These are phyloP conservation scores for Aspergillus homomorphus DNA, from an alignment of 495 filamentous ascomycete genomes.

Conservation along the genomic window DNA sequence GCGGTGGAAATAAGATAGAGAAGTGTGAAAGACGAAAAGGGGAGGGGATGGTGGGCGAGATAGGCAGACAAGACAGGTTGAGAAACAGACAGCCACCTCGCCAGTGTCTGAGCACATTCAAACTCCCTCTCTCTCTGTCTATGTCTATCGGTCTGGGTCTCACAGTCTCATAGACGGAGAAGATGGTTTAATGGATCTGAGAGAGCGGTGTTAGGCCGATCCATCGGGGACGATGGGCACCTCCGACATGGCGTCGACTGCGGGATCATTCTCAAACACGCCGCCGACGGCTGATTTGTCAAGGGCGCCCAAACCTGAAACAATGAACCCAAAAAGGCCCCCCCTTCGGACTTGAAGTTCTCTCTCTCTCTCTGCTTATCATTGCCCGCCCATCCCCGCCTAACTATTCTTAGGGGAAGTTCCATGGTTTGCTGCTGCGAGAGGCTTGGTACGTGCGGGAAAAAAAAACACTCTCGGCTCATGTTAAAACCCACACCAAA, in stretches of 20 bases:
- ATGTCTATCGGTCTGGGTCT: background rate
- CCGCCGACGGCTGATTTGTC: constrained; percentile 13
- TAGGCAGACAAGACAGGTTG: background rate
- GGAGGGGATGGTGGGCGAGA: background rate
- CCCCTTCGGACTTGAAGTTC: background rate
- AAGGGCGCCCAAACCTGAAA: constrained; percentile 13
- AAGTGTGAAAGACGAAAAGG: background rate
- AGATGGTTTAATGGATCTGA: constrained; percentile 3
- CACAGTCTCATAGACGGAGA: background rate
- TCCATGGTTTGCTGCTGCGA: background rate
- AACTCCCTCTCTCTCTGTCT: background rate
- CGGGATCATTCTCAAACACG: constrained; percentile 15
- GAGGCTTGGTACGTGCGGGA: background rate
- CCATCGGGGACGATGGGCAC: constrained; percentile 11
- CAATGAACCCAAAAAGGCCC: constrained; percentile 6
- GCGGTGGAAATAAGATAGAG: background rate
- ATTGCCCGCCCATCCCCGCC: background rate
- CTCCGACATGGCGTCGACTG: constrained; percentile 10
- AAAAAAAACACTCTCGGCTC: background rate
- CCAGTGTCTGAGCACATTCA: too few relatives aligned
- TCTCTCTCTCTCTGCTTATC: background rate
- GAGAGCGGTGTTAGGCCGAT: constrained; percentile 10
- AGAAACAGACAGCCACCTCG: background rate
- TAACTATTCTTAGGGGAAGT: background rate
- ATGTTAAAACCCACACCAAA: too few relatives aligned